Conservation (phyloP, 768 basidiomycete genomes). For the Tephrocybe rancida region DNA sequence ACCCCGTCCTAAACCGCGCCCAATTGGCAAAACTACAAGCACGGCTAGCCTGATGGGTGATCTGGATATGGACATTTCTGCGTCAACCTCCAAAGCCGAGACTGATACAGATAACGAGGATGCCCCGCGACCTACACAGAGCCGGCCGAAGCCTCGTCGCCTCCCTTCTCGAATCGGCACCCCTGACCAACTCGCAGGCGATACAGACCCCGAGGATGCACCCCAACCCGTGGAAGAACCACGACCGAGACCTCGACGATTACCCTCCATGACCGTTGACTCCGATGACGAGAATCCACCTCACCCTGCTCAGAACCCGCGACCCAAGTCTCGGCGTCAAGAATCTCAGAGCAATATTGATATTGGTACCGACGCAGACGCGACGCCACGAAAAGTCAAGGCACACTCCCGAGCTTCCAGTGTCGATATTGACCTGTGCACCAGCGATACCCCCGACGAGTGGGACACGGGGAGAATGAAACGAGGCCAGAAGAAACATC, state of each 20-base stretch:
- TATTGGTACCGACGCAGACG: conserved; percentile 1
- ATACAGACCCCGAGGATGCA: neutral
- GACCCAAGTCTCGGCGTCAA: neutral
- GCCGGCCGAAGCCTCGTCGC: neutral
- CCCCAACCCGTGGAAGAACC: neutral
- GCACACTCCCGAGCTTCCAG: neutral
- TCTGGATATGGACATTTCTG: conserved; percentile 4
- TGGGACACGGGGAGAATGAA: conserved; percentile 15
- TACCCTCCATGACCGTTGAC: neutral
- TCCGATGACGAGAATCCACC: neutral
- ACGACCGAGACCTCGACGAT: neutral
- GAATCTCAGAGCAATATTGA: neutral
- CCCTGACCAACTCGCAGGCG: neutral
- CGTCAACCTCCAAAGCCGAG: neutral
- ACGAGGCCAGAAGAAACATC: conserved; percentile 3
- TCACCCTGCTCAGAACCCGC: neutral
- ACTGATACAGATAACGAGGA: conserved; percentile 3
- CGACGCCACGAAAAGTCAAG: conserved; percentile 4
- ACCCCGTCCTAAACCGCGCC: conserved; percentile 25
- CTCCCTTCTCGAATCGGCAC: neutral
- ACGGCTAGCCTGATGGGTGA: conserved; percentile 15
- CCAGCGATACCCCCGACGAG: conserved; percentile 8
- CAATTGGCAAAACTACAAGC: conserved; percentile 23
- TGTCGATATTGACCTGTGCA: conserved; percentile 13
- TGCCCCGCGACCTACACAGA: neutral